These are phyloP conservation scores for Raffaelea ambrosiae DNA, from an alignment of 2,329 filamentous ascomycete genomes.

Conservation along the genomic window DNA sequence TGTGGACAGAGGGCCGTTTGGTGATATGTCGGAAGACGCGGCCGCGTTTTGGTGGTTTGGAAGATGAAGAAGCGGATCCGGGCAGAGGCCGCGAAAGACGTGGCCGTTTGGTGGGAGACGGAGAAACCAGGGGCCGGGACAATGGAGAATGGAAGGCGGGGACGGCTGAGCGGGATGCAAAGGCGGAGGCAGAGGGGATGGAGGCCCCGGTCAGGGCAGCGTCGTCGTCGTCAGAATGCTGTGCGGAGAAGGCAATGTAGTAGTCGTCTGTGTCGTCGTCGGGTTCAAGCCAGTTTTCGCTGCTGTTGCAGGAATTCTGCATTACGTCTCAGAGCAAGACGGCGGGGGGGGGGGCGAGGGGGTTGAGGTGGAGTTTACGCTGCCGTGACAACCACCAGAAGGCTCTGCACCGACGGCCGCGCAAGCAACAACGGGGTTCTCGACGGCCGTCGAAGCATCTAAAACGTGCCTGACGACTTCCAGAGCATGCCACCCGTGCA, in stretches of 20 bases:
- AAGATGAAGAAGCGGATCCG: no score
- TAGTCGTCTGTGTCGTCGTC: background rate
- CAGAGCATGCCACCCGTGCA: background rate
- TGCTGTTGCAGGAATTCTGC: no score
- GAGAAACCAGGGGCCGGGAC: background rate
- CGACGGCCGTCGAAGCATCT: background rate
- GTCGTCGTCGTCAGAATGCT: background rate
- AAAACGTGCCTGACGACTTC: background rate
- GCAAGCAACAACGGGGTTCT: background rate
- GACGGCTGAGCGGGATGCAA: background rate
- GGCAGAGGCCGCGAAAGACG: background rate
- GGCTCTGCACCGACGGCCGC: background rate
- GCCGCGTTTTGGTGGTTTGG: no score
- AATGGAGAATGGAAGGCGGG: background rate
- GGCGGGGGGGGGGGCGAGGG: no score
- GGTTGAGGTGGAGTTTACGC: background rate
- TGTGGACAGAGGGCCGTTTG: background rate
- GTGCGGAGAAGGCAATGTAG: background rate
- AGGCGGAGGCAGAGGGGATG: no score
- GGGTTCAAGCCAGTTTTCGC: no score
- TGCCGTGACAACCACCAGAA: background rate
- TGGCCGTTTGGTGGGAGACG: conserved; percentile 1
- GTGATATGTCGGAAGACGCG: background rate
- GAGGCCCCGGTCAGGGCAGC: no score
- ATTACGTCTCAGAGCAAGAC: no score